Evolutionary conservation across 805 yeast species (phyloP).

Genomic region (Lipomyces sp.): DNA sequence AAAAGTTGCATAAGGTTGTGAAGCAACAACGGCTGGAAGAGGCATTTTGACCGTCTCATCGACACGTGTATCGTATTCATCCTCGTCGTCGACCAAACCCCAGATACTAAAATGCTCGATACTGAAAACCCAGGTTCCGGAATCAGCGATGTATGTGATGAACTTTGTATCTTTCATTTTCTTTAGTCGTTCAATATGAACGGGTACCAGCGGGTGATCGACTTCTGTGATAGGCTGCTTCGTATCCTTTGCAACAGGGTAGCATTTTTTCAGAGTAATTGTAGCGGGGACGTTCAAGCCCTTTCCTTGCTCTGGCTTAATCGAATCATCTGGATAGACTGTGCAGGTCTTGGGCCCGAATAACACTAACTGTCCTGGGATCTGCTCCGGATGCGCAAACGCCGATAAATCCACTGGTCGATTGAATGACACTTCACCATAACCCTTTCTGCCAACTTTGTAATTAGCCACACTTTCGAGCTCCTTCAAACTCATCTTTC

Average conservation of each 20-base stretch:
- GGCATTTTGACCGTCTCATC: conserved; percentile 42
- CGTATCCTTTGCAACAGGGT: conserved; percentile 74
- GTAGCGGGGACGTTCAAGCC: conserved; percentile 81
- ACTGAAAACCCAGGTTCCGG: conserved; percentile 53
- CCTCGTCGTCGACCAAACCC: conserved; percentile 80
- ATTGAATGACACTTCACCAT: conserved; percentile 76
- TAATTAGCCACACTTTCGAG: conserved; percentile 67
- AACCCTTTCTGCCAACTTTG: conserved; percentile 76
- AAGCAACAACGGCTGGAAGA: neutral
- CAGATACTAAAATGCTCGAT: conserved; percentile 87
- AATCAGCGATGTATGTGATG: conserved; percentile 72
- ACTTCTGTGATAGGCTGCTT: conserved; percentile 77
- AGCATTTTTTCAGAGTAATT: conserved; percentile 77
- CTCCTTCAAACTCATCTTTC: conserved; percentile 62
- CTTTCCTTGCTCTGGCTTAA: conserved; percentile 71
- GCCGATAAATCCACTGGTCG: conserved; percentile 83
- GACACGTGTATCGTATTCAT: conserved; percentile 53
- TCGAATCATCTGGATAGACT: conserved; percentile 71
- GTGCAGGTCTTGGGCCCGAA: conserved; percentile 65
- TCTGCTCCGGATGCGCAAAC: conserved; percentile 61
- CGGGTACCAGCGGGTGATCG: conserved; percentile 68
- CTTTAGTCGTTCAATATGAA: conserved; percentile 71
- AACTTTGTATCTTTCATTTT: conserved; percentile 64
- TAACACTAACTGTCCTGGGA: conserved; percentile 67
- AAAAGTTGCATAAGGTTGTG: neutral